Base-by-base conservation (phyloP, 2,329 filamentous ascomycete species). In the Ophiostoma sp. region DNA sequence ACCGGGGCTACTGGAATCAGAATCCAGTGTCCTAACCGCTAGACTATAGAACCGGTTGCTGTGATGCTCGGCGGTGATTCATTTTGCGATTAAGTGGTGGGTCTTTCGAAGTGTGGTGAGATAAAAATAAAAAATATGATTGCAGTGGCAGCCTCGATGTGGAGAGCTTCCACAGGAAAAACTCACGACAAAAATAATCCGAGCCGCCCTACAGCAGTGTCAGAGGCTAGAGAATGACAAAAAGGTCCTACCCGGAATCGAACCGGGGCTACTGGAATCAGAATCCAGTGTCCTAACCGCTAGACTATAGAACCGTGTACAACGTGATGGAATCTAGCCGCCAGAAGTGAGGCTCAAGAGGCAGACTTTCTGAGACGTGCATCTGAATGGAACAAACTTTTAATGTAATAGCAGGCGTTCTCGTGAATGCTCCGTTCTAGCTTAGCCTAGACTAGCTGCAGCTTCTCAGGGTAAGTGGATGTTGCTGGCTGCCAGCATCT, bases 231-330 rank as follows among this genome's bases (percentile, higher is more conserved):
- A 27, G 27, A 55, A 8, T 27, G 6, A 5, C 11, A 18, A 36
- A 14, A 11, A 49, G 40, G 65, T 42, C 45, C n/a, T 58, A 41
- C 63, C 63, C 63, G 63, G 63, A 64, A 64, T 64, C 63, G 63
- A 64, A 64, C 63, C 63, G 63, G 63, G 63, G 63, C 63, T 64
- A 64, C 63, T 64, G 63, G 63, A 64, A 64, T 64, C 63, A 64
- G 63, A 64, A 64, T 64, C 63, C 63, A 64, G 63, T 64, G 63
- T 64, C 63, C 60, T 63, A 63, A 63, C 60, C 60, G 60, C 60
- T 63, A 63, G 60, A 63, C 60, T 63, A 63, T 63, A 63, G 18
- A n/a, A 63, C 60, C 60, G 12, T 36, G 18, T 58, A 27, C 5
- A 14, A 60, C 14, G 27, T 60, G 55, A 55, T 55, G 49, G 7